These are phyloP conservation scores for Rhodotorula diobovata DNA, from an alignment of 768 basidiomycete species.

Conservation along the genomic window DNA sequence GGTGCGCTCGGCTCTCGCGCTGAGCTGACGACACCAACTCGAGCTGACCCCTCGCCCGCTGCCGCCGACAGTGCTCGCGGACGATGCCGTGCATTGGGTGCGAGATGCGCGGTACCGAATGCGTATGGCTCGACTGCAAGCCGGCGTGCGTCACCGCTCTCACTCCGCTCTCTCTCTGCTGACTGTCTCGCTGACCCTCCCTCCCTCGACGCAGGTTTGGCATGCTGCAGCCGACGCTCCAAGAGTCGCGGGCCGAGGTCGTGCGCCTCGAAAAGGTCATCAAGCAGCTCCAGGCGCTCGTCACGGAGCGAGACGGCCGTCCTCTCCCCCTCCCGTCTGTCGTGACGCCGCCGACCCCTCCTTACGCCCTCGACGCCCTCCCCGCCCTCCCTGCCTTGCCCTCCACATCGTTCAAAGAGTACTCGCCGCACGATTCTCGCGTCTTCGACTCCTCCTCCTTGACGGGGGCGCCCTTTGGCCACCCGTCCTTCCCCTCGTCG, in stretches of 20 bases:
- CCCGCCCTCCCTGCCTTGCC: too few relatives aligned
- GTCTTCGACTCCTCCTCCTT: too few relatives aligned
- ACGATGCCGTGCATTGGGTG: slow-evolving; percentile 1
- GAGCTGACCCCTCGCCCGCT: neutral
- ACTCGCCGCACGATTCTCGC: too few relatives aligned
- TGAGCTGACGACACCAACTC: too few relatives aligned
- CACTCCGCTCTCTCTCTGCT: too few relatives aligned
- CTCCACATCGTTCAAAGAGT: too few relatives aligned
- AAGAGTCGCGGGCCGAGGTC: neutral
- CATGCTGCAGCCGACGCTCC: neutral
- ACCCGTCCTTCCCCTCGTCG: too few relatives aligned
- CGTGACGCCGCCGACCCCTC: neutral
- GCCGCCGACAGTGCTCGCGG: neutral
- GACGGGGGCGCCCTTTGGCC: too few relatives aligned
- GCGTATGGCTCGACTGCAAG: neutral
- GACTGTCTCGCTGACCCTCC: neutral
- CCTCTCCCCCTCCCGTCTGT: neutral
- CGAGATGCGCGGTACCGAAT: neutral
- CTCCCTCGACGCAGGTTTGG: neutral
- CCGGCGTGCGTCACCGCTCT: neutral
- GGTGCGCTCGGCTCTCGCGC: neutral
- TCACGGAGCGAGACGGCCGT: slow-evolving; percentile 5
- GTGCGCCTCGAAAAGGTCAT: slow-evolving; percentile 2
- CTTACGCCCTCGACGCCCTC: neutral
- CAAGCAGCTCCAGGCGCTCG: neutral